Evolutionary conservation across 2,329 filamentous ascomycete genomes (phyloP).

Genomic region (Botrytis pseudocinerea): DNA sequence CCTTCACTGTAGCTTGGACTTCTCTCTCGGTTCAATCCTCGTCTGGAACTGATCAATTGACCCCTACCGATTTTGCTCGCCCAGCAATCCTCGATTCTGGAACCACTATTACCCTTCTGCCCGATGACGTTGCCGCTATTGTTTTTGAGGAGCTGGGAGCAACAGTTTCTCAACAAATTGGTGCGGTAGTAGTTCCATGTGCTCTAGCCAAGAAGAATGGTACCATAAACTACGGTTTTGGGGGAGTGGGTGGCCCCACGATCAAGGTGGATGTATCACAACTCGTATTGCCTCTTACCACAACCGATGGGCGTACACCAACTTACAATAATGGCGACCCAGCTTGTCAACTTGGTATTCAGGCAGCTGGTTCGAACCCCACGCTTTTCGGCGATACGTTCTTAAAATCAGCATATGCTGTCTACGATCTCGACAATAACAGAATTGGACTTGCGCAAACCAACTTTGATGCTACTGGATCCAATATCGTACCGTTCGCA

Average conservation of each 20-base stretch:
- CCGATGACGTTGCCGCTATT: constrained; percentile 52
- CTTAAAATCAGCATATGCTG: constrained; percentile 55
- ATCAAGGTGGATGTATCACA: constrained; percentile 51
- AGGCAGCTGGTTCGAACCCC: constrained; percentile 39
- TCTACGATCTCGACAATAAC: constrained; percentile 55
- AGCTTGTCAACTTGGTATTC: constrained; percentile 58
- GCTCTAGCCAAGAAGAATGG: constrained; percentile 44
- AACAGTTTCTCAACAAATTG: constrained; percentile 45
- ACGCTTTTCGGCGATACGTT: constrained; percentile 54
- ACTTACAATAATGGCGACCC: constrained; percentile 38
- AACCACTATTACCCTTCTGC: constrained; percentile 66
- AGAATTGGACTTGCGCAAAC: constrained; percentile 52
- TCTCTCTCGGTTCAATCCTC: constrained; percentile 38
- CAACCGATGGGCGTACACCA: constrained; percentile 40
- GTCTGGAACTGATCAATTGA: constrained; percentile 45
- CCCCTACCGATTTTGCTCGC: constrained; percentile 43
- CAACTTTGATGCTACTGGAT: constrained; percentile 45
- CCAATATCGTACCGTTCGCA: constrained; percentile 39
- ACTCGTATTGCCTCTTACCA: constrained; percentile 45
- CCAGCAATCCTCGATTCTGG: constrained; percentile 64
- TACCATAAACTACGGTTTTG: constrained; percentile 52
- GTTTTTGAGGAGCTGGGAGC: constrained; percentile 51
- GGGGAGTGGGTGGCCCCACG: constrained; percentile 45
- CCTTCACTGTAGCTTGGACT: constrained; percentile 41
- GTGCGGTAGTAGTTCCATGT: constrained; percentile 53